Conservation (phyloP, 495 filamentous ascomycete genomes). For the Aspergillus bertholletiae region DNA sequence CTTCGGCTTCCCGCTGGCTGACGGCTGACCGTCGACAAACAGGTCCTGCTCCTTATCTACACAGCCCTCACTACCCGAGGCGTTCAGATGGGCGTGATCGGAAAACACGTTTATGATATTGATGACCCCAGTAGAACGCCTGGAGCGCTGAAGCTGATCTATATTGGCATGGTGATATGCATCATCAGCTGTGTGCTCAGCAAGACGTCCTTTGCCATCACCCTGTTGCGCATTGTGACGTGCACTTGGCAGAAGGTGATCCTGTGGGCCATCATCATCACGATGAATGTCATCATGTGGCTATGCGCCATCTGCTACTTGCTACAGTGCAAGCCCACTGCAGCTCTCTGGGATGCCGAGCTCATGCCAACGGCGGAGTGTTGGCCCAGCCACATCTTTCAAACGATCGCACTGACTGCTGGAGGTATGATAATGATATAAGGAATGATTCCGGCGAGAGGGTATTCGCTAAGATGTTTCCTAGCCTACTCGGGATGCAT, state of each 20-base stretch:
- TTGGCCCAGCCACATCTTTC: constrained; percentile 18
- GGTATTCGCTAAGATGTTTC: background rate
- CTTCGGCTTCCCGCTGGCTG: background rate
- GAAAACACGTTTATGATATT: background rate
- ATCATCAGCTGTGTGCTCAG: constrained; percentile 22
- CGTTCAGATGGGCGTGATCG: background rate
- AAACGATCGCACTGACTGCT: constrained; percentile 17
- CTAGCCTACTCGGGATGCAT: constrained; percentile 23
- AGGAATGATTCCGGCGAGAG: background rate
- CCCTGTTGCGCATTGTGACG: constrained; percentile 21
- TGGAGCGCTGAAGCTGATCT: constrained; percentile 13
- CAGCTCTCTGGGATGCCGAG: constrained; percentile 17
- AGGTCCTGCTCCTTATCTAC: background rate
- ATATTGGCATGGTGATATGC: constrained; percentile 9
- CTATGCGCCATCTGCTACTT: constrained; percentile 19
- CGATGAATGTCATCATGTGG: constrained; percentile 23
- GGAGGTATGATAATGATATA: constrained; percentile 14
- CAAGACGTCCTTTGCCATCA: constrained; percentile 25
- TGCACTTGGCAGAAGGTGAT: constrained; percentile 15
- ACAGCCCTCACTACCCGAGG: background rate
- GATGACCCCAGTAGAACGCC: background rate
- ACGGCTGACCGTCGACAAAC: background rate
- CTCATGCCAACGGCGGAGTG: constrained; percentile 14
- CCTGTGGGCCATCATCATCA: constrained; percentile 24
- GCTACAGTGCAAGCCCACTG: constrained; percentile 18